Evolutionary conservation across 371 early-diverging fungal species (phyloP), one percentile per base, ranked within the genome.

Genomic region (Nematocida parisii): DNA sequence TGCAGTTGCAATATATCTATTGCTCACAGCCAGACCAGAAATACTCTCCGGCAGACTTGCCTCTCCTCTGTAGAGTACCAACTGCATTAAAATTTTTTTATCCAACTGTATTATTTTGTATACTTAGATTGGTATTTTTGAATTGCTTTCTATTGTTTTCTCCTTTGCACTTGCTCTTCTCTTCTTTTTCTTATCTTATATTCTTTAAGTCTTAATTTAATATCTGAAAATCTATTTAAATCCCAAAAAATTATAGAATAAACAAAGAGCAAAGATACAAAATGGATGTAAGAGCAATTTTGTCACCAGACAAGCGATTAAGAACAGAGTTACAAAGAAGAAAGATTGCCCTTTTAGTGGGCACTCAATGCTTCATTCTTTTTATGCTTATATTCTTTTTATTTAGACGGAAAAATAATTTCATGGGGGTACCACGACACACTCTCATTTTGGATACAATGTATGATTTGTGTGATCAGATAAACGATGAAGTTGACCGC

Each of bases 381-480:
- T 62, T 62, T 24, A 67, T 46, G 18, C 67, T 75, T 62, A 56
- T 75, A 54, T 67, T 66, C 75, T 75, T 75, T 75, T 75, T 75
- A 75, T 75, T 75, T 68, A 15, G 61, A 66, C 24, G 75, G 62
- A 75, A 75, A 66, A 66, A 66, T 75, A 75, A 75, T 66, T 66
- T 75, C 45, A 40, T 66, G 58, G 45, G 39, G 33, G 62, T 68
- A n/a, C 70, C n/a, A 15, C 20, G 20, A 55, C 2, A 66, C 18
- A 24, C 75, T 55, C n/a, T 61, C 18, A 27, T 52, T 22, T 67
- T 47, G n/a, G 54, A 45, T 4, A 60, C 44, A 18, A 39, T 75
- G 44, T 39, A 72, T 42, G 66, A 75, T 27, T 15, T 75, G n/a
- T 24, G 68, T 27, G 56, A 75, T 11, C 46, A 75, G 42, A 66